Percentiles rank a stretch among this genome's conserved stretches.
phyloP scores from a whole-genome alignment of 345 rosid species.

The Moricandia moricandioides region DNA sequence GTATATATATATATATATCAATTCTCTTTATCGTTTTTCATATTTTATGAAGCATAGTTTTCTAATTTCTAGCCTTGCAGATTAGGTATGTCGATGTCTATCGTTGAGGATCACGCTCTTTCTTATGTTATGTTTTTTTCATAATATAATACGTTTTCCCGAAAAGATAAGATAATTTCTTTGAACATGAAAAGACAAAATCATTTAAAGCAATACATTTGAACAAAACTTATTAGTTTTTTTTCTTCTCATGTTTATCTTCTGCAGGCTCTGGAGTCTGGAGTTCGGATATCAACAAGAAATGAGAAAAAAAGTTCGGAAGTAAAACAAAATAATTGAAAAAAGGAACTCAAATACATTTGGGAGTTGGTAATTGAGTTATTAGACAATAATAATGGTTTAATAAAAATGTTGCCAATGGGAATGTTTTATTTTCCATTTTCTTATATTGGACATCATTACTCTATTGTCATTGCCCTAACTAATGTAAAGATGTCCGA shows the following conservation, averaged over 20 bases:
- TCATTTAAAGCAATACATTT: neutral
- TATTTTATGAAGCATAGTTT: neutral
- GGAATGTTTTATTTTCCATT: neutral
- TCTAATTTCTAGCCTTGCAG: neutral
- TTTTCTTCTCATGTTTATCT: conserved; percentile 2
- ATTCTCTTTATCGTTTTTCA: neutral
- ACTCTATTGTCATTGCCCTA: neutral
- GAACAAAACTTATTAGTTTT: neutral
- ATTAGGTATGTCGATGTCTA: neutral
- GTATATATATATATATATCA: neutral
- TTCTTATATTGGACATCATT: too few relatives aligned
- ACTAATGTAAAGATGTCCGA: neutral
- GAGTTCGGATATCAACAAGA: neutral
- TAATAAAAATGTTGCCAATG: neutral
- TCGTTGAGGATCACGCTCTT: conserved; percentile 18
- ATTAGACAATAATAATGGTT: too few relatives aligned
- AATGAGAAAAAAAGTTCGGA: too few relatives aligned
- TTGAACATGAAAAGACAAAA: neutral
- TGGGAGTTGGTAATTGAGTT: too few relatives aligned
- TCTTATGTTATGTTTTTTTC: neutral
- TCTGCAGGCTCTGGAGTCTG: neutral
- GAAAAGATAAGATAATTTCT: neutral
- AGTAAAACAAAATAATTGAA: too few relatives aligned
- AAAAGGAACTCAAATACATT: too few relatives aligned
- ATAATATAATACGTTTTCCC: neutral